Base-by-base conservation (phyloP, 2,329 filamentous ascomycete species). In the Talaromyces sp. region DNA sequence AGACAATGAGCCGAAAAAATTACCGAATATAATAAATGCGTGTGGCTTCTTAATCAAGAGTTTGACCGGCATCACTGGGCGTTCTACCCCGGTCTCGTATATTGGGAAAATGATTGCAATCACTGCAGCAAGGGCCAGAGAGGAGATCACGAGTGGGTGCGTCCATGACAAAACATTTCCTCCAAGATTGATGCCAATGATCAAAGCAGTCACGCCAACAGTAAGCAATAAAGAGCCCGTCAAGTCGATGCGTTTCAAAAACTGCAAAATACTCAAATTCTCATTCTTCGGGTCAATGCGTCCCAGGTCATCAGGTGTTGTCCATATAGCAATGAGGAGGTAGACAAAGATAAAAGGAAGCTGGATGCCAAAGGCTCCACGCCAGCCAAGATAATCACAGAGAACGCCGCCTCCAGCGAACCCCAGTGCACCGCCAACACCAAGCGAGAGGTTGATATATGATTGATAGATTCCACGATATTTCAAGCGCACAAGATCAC, bases 401-500 rank as follows among this genome's bases (percentile, higher is more conserved):
- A 77, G 63, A 58, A 72, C 70, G 9, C 75, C 75, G 32, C 75
- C 75, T 38, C 74, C 72, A 0, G 74, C 73, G 26, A 75, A 68
- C 2, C 75, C 75, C 4, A 75, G 63, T 35, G 70, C 75, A n/a
- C 73, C 68, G 14, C 74, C 75, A 14, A 67, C 63, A 1, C 75
- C 75, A 4, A 74, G 67, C 29, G 65, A 69, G 9, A 77, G 64
- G 27, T 78, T 78, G 56, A 77, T 68, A 54, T 76, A 76, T 1
- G 75, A 77, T 62, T 77, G 75, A 59, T 77, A 77, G 54, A 76
- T 67, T 1, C 74, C 75, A 27, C 75, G 72, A 58, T 80, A 87
- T 77, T 90, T 85, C 58, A 92, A 86, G 3, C 85, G 87, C n/a
- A 92, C 87, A 53, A 91, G 74, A 70, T 92, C 89, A 65, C 87